phyloP scores from a whole-genome alignment of 768 basidiomycete species.

The Termitomyces sp. region DNA sequence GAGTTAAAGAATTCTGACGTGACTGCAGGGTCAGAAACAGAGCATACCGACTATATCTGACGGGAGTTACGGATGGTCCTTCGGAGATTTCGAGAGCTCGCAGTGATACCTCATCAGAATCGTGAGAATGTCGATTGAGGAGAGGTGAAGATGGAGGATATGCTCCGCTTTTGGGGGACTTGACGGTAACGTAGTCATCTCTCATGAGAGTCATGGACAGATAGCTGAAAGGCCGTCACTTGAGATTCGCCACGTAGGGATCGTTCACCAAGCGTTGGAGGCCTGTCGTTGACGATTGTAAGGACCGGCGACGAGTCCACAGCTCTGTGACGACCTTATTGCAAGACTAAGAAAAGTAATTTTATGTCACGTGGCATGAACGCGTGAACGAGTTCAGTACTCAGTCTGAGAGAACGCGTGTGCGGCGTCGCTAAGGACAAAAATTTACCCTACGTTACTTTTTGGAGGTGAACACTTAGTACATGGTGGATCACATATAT shows the following conservation, averaged over 20 bases:
- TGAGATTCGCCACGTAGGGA: neutral
- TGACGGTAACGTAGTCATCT: slow-evolving; percentile 44
- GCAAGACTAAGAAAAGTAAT: too few relatives aligned
- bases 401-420: too few relatives aligned
- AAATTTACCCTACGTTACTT: neutral
- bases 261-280: neutral
- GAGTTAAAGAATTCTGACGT: neutral
- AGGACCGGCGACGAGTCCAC: neutral
- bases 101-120: slow-evolving; percentile 66
- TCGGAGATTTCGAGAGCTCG: slow-evolving; percentile 77
- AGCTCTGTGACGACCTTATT: neutral
- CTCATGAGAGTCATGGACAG: slow-evolving; percentile 35
- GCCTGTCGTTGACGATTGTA: neutral
- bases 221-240: neutral
- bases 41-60: slow-evolving; percentile 32
- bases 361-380: neutral
- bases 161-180: slow-evolving; percentile 33
- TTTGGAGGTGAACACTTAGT: neutral
- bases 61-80: slow-evolving; percentile 40
- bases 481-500: neutral
- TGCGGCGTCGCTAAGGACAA: neutral
- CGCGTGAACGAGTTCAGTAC: too few relatives aligned
- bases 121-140: slow-evolving; percentile 41
- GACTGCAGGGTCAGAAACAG: neutral
- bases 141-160: slow-evolving; percentile 35